phyloP scores from a whole-genome alignment of 305 asterid genomes.

The Fraxinus sp. region DNA sequence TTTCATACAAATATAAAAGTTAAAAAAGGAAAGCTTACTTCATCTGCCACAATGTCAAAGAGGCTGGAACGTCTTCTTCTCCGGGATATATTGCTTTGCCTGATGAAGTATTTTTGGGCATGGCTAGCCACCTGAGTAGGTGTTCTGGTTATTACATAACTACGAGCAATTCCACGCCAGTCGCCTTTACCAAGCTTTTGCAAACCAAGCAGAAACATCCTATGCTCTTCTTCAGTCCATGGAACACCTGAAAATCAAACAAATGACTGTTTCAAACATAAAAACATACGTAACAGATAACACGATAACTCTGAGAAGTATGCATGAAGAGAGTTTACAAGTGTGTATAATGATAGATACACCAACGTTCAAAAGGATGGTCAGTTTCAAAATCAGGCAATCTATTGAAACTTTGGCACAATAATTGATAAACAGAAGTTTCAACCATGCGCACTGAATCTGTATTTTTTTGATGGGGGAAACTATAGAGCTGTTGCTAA shows the following conservation, averaged over 20 bases:
- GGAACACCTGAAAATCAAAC: slow-evolving; percentile 68
- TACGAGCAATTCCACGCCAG: slow-evolving; percentile 99
- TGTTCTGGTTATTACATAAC: slow-evolving; percentile 82
- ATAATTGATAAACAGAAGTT: background rate
- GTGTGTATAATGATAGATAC: background rate
- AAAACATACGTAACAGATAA: background rate
- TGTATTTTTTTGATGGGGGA: background rate
- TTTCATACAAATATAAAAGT: background rate
- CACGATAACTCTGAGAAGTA: background rate
- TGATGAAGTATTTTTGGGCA: slow-evolving; percentile 93
- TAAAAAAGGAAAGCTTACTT: slow-evolving; percentile 55
- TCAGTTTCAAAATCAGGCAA: background rate
- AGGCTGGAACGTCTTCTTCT: slow-evolving; percentile 96
- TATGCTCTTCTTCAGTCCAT: slow-evolving; percentile 98
- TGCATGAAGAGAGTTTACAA: background rate
- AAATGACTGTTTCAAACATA: slow-evolving; percentile 8
- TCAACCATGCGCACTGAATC: background rate
- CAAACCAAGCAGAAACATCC: slow-evolving; percentile 89
- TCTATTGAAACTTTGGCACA: background rate
- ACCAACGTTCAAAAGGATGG: background rate
- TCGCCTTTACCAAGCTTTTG: slow-evolving; percentile 99
- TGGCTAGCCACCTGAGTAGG: slow-evolving; percentile 99
- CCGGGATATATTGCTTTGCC: slow-evolving; percentile 91
- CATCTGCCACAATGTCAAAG: slow-evolving; percentile 87
- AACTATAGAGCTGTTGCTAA: background rate